Conservation (phyloP, 768 basidiomycete species). For the Fomitopsis pulvina region DNA sequence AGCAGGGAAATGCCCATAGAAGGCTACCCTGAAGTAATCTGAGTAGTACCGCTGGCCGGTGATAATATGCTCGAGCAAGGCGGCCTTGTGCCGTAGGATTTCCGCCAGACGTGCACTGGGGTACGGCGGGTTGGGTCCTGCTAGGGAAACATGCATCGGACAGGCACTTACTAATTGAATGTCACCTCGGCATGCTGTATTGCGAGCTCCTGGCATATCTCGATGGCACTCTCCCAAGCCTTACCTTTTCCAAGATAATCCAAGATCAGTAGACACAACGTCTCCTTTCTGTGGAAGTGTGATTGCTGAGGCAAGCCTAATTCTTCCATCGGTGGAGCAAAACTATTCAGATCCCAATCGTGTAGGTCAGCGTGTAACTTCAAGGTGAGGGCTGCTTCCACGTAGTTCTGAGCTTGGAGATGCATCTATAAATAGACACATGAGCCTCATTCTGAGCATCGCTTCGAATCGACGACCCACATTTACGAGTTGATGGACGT, state of each 20-base stretch:
- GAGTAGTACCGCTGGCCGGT: constrained; percentile 79
- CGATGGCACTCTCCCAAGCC: constrained; percentile 94
- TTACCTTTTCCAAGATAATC: constrained; percentile 94
- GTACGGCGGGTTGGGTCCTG: constrained; percentile 1
- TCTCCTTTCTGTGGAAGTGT: constrained; percentile 92
- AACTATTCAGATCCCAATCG: constrained; percentile 79
- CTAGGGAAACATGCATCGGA: background rate
- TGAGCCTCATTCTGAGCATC: background rate
- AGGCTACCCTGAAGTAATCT: constrained; percentile 91
- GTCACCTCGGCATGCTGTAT: constrained; percentile 85
- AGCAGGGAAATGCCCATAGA: constrained; percentile 86
- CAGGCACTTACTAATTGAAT: constrained; percentile 72
- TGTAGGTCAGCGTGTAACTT: constrained; percentile 93
- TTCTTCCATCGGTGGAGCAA: constrained; percentile 84
- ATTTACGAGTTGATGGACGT: constrained; percentile 90
- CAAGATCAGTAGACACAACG: constrained; percentile 84
- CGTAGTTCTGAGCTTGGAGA: constrained; percentile 82
- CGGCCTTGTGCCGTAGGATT: constrained; percentile 82
- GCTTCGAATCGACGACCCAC: constrained; percentile 35
- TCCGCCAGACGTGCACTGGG: constrained; percentile 74
- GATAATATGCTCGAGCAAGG: constrained; percentile 80
- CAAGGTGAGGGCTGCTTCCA: constrained; percentile 88
- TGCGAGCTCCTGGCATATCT: constrained; percentile 88
- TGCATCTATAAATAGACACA: constrained; percentile 53
- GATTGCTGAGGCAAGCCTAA: constrained; percentile 88